A percentile compares a stretch with the other conserved stretches of the same genome.
Conservation (phyloP, 345 rosid genomes). For the Boechera stricta region DNA sequence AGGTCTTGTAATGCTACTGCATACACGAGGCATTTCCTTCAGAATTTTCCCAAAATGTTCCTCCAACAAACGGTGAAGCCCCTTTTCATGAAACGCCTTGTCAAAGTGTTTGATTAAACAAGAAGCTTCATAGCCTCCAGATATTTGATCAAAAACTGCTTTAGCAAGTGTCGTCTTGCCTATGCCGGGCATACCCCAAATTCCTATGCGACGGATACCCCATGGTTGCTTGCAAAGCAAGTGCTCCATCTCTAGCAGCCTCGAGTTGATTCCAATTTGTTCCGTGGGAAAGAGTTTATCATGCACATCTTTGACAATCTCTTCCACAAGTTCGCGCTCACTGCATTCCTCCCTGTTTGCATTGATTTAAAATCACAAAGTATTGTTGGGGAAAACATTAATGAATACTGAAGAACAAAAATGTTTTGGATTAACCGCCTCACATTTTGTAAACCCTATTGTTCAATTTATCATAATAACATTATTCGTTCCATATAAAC, state of each 20-base stretch:
- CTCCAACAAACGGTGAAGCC: not conserved
- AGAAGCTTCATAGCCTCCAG: conserved; percentile 20
- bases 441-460: not conserved
- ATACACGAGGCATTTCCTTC: conserved; percentile 8
- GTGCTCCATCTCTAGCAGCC: not conserved
- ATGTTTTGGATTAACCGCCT: not conserved
- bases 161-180: conserved; percentile 34
- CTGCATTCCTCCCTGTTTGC: conserved; percentile 19
- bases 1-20: conserved; percentile 23
- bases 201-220: conserved; percentile 28
- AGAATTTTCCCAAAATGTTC: conserved; percentile 7
- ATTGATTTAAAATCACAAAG: not conserved
- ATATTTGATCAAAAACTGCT: not conserved
- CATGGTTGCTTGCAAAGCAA: conserved; percentile 18
- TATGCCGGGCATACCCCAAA: conserved; percentile 41
- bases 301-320: conserved; percentile 20
- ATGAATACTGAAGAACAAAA: not conserved
- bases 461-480: not conserved
- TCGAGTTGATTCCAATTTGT: conserved; percentile 6
- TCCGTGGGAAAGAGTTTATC: not conserved
- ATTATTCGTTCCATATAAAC: not conserved
- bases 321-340: conserved; percentile 30
- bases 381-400: not conserved
- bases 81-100: conserved; percentile 12
- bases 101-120: conserved; percentile 22